These are phyloP conservation scores for Globisporangium paddicum DNA, from an alignment of 352 stramenopile species.

Conservation along the genomic window DNA sequence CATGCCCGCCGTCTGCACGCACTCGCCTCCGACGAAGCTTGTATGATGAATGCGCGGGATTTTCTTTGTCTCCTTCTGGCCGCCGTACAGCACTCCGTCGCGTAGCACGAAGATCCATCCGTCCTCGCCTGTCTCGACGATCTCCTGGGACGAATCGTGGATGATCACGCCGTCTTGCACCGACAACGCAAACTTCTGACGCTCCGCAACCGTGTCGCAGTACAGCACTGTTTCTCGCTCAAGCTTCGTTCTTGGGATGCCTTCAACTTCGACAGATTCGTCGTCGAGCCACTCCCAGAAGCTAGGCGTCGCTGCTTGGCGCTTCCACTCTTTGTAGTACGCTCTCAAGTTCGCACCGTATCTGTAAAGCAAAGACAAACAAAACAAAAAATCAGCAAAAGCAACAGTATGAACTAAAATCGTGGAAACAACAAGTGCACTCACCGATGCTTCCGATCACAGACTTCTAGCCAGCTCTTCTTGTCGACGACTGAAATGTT, in stretches of 20 bases:
- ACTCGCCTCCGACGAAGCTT: slow-evolving; percentile 96
- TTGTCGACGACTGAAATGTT: slow-evolving; percentile 91
- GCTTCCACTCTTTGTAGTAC: slow-evolving; percentile 97
- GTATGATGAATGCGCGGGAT: slow-evolving; percentile 96
- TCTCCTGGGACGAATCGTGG: slow-evolving; percentile 52
- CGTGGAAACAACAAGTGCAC: slow-evolving; percentile 11
- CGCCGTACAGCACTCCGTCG: slow-evolving; percentile 92
- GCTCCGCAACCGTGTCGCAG: slow-evolving; percentile 87
- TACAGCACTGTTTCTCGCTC: slow-evolving; percentile 95
- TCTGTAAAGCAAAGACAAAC: slow-evolving; percentile 26
- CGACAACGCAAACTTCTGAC: slow-evolving; percentile 86
- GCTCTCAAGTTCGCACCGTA: slow-evolving; percentile 96
- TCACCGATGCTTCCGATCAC: slow-evolving; percentile 81
- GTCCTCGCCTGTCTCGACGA: slow-evolving; percentile 89
- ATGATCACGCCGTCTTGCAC: slow-evolving; percentile 66
- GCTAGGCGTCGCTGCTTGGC: slow-evolving; percentile 64
- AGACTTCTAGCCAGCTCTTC: slow-evolving; percentile 88
- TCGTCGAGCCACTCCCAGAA: slow-evolving; percentile 90
- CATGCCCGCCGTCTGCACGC: slow-evolving; percentile 95
- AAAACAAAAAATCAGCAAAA: background rate
- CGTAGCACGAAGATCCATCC: slow-evolving; percentile 97
- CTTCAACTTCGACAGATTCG: slow-evolving; percentile 78
- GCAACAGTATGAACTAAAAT: slow-evolving; percentile 1
- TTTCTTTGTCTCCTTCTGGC: slow-evolving; percentile 93
- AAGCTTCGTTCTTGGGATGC: slow-evolving; percentile 89